Evolutionary conservation across 2,329 filamentous ascomycete species (phyloP).

Genomic region (Cladobotryum protrusum): DNA sequence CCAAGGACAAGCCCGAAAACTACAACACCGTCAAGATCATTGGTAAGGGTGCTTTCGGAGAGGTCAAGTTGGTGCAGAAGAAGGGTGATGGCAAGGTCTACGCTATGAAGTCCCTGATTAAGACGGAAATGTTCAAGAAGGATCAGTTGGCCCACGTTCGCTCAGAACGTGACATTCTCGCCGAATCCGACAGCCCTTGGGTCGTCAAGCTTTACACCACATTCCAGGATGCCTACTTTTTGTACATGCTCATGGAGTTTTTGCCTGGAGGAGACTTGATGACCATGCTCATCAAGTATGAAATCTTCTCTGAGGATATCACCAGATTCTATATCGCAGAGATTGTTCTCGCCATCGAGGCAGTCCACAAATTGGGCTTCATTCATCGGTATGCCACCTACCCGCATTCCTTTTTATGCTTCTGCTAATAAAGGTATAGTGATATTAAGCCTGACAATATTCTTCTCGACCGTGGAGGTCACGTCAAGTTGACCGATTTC

Average conservation of each 20-base stretch:
- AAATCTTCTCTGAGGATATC: slow-evolving; percentile 98
- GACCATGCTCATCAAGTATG: slow-evolving; percentile 99
- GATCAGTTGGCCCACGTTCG: slow-evolving; percentile 96
- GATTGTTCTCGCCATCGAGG: slow-evolving; percentile 95
- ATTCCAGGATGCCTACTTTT: slow-evolving; percentile 91
- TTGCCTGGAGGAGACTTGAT: slow-evolving; percentile 96
- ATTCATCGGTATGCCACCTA: slow-evolving; percentile 77
- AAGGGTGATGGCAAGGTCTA: slow-evolving; percentile 96
- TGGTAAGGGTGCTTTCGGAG: slow-evolving; percentile 96
- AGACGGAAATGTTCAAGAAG: slow-evolving; percentile 99
- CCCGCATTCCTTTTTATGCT: background rate
- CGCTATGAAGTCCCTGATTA: slow-evolving; percentile 95
- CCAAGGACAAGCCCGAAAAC: slow-evolving; percentile 88
- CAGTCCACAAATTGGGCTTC: slow-evolving; percentile 95
- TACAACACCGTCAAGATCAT: slow-evolving; percentile 97
- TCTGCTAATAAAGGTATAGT: slow-evolving; percentile 39
- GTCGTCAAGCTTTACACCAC: slow-evolving; percentile 97
- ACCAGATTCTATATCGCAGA: slow-evolving; percentile 99
- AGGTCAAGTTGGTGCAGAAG: slow-evolving; percentile 95
- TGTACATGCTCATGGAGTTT: slow-evolving; percentile 99
- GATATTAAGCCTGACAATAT: slow-evolving; percentile 99
- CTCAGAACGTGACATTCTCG: slow-evolving; percentile 93
- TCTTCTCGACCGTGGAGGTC: slow-evolving; percentile 85
- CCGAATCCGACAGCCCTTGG: slow-evolving; percentile 99
- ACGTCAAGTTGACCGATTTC: slow-evolving; percentile 98